These are phyloP conservation scores for Cupressus sempervirens DNA, from an alignment of 75 land plant species.

Conservation along the genomic window DNA sequence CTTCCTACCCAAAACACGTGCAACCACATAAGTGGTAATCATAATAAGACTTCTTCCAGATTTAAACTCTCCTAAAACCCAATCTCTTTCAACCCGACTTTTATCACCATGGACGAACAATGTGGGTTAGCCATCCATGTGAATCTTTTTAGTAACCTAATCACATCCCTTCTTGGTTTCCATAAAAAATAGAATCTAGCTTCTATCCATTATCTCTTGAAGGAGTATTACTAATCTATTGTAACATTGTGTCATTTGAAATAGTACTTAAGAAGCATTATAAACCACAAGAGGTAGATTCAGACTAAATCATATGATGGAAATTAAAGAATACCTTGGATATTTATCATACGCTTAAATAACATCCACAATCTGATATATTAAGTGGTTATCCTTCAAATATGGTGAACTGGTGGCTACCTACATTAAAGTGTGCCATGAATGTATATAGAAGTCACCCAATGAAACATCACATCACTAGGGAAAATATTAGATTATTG, in stretches of 20 bases:
- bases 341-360: slow-evolving; percentile 66
- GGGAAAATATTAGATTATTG: not conserved
- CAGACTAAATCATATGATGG: not conserved
- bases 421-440: slow-evolving; percentile 19
- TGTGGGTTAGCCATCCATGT: slow-evolving; percentile 93
- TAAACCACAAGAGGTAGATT: not conserved
- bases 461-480: not conserved
- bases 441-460: not conserved
- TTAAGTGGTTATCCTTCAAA: slow-evolving; percentile 79
- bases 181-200: slow-evolving; percentile 63
- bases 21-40: slow-evolving; percentile 95
- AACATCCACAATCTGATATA: slow-evolving; percentile 70
- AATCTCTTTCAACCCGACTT: slow-evolving; percentile 79
- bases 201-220: slow-evolving; percentile 72
- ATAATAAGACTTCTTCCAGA: slow-evolving; percentile 83
- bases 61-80: slow-evolving; percentile 80
- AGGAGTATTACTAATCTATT: slow-evolving; percentile 62
- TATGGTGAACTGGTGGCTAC: slow-evolving; percentile 71
- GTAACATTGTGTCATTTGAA: not conserved
- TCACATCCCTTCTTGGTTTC: slow-evolving; percentile 92
- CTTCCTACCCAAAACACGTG: slow-evolving; percentile 89
- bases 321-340: slow-evolving; percentile 41
- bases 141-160: slow-evolving; percentile 69
- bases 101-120: slow-evolving; percentile 89
- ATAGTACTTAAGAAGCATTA: not conserved